Conservation (phyloP, 2,329 filamentous ascomycete genomes). For the Cordyceps farinosa region DNA sequence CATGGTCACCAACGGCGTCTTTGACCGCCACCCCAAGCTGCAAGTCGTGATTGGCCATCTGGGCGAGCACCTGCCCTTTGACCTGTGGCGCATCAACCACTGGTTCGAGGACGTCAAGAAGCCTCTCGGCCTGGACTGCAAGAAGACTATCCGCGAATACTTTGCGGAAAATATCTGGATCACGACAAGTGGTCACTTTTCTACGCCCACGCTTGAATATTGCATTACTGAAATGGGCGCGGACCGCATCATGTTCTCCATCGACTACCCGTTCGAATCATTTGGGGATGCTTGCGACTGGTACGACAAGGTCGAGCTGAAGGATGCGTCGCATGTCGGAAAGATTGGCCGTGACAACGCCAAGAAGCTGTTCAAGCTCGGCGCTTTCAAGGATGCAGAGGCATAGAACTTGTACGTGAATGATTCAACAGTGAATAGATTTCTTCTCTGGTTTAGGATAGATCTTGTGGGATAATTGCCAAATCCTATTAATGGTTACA, state of each 20-base stretch:
- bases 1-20: constrained; percentile 49
- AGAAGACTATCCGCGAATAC: constrained; percentile 50
- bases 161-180: constrained; percentile 55
- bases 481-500: not conserved
- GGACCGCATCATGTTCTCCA: constrained; percentile 49
- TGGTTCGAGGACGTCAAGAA: constrained; percentile 57
- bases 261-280: constrained; percentile 52
- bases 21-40: constrained; percentile 44
- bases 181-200: constrained; percentile 56
- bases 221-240: constrained; percentile 46
- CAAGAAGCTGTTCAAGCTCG: constrained; percentile 39
- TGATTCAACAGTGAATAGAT: not conserved
- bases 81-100: constrained; percentile 49
- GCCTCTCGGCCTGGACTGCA: constrained; percentile 44
- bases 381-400: constrained; percentile 32
- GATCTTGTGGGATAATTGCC: not conserved
- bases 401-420: not conserved
- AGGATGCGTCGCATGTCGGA: constrained; percentile 29
- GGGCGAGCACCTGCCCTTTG: constrained; percentile 48
- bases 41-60: constrained; percentile 47
- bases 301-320: constrained; percentile 38
- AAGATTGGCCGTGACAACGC: constrained; percentile 44
- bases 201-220: constrained; percentile 48
- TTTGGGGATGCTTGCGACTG: constrained; percentile 40
- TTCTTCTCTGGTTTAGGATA: not conserved